These are phyloP conservation scores for Brassica hybrid DNA, from an alignment of 441 rosid species.

Conservation along the genomic window DNA sequence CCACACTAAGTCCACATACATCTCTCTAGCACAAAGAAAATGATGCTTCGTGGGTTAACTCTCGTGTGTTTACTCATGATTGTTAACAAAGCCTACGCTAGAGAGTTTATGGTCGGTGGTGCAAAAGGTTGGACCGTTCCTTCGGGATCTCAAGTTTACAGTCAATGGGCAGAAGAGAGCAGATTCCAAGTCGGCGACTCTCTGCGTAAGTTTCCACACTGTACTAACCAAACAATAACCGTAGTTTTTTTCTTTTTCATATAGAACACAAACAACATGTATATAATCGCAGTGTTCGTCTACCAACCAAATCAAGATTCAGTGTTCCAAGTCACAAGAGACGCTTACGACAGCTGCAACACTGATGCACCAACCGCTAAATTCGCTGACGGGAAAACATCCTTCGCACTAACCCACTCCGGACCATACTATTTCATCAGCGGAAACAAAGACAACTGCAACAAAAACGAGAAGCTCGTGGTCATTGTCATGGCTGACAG, in stretches of 20 bases:
- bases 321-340: conserved; percentile 65
- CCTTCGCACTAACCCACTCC: conserved; percentile 56
- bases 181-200: conserved; percentile 85
- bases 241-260: not conserved
- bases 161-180: conserved; percentile 75
- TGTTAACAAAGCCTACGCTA: conserved; percentile 53
- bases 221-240: not conserved
- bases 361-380: conserved; percentile 49
- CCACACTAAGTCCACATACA: conserved; percentile 21
- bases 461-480: conserved; percentile 64
- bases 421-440: conserved; percentile 85
- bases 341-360: conserved; percentile 68
- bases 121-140: conserved; percentile 65
- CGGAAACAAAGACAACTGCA: conserved; percentile 74
- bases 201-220: conserved; percentile 52
- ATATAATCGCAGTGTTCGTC: conserved; percentile 57
- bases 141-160: conserved; percentile 46
- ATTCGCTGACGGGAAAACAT: conserved; percentile 66
- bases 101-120: conserved; percentile 49
- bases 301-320: conserved; percentile 69
- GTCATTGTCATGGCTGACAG: conserved; percentile 76
- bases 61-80: conserved; percentile 52
- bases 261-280: not conserved
- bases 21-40: conserved; percentile 15
- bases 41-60: conserved; percentile 44